Conservation (phyloP, 2,329 filamentous ascomycete species). For the Exophiala sideris region DNA sequence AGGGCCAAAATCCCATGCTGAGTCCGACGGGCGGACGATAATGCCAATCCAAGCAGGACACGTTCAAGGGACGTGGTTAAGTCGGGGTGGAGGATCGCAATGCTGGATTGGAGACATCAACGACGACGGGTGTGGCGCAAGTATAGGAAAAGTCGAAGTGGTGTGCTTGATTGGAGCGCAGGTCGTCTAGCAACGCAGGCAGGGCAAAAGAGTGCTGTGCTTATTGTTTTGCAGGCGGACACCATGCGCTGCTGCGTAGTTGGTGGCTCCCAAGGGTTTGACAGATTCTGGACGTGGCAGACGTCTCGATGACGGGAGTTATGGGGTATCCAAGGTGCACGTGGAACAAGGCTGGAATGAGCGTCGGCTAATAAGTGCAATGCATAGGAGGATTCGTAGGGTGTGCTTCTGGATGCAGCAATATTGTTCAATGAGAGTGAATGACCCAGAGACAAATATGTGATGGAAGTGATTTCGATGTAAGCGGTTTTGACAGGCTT, state of each 20-base stretch:
- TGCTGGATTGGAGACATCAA: conserved; percentile 25
- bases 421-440: not conserved
- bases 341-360: conserved; percentile 9
- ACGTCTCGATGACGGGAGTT: conserved; percentile 3
- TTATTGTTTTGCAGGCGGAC: conserved; percentile 9
- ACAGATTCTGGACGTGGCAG: conserved; percentile 7
- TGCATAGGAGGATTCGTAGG: not conserved
- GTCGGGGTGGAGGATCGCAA: conserved; percentile 15
- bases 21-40: conserved; percentile 11
- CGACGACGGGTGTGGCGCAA: conserved; percentile 6
- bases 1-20: conserved; percentile 31
- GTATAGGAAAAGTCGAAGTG: not conserved
- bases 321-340: not conserved
- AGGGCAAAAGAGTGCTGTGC: conserved; percentile 4
- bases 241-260: conserved; percentile 15
- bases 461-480: conserved; percentile 13
- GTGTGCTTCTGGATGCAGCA: not conserved
- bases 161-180: not conserved
- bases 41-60: not conserved
- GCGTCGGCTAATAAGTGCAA: not conserved
- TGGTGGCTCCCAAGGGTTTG: conserved; percentile 2
- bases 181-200: not conserved
- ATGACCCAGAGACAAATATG: conserved; percentile 5
- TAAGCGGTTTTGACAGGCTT: conserved; percentile 6
- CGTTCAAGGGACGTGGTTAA: conserved; percentile 15